Evolutionary conservation across 345 rosid species (phyloP).

Genomic region (Gossypium arboreum): DNA sequence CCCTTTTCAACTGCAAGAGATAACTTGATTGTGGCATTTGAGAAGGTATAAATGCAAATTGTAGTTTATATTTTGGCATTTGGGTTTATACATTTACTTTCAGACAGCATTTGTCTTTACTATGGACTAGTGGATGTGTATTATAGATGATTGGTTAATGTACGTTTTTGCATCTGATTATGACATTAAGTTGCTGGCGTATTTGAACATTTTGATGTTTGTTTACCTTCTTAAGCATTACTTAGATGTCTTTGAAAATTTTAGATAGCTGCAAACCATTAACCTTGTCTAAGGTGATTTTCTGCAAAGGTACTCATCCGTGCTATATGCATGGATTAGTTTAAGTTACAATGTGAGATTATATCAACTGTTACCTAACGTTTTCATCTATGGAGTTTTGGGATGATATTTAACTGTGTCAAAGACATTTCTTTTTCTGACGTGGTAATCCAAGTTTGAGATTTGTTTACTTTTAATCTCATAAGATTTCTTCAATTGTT

Average conservation of each 20-base stretch:
- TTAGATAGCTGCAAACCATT: not conserved
- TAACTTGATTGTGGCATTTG: constrained; percentile 94
- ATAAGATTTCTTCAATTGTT: not conserved
- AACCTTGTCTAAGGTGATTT: not conserved
- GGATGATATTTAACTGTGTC: not conserved
- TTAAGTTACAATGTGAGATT: not conserved
- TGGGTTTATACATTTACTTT: not conserved
- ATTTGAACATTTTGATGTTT: not conserved
- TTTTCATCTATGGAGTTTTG: not conserved
- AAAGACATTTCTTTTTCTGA: not conserved
- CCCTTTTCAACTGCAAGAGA: constrained; percentile 97
- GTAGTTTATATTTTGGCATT: not conserved
- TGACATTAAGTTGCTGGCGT: not conserved
- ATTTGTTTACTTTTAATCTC: not conserved
- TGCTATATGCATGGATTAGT: not conserved
- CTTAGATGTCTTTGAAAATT: not conserved
- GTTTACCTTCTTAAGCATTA: not conserved
- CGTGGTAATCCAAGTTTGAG: not conserved
- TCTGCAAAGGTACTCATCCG: not conserved
- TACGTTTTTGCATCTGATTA: not conserved
- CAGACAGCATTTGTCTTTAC: not conserved
- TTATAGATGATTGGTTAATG: not conserved
- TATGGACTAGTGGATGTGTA: not conserved
- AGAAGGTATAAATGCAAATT: constrained; percentile 51
- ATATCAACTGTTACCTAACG: not conserved